Percentiles rank a stretch among this genome's conserved stretches.
Evolutionary conservation across 768 basidiomycete genomes (phyloP).

Genomic region (Trametes cingulata): DNA sequence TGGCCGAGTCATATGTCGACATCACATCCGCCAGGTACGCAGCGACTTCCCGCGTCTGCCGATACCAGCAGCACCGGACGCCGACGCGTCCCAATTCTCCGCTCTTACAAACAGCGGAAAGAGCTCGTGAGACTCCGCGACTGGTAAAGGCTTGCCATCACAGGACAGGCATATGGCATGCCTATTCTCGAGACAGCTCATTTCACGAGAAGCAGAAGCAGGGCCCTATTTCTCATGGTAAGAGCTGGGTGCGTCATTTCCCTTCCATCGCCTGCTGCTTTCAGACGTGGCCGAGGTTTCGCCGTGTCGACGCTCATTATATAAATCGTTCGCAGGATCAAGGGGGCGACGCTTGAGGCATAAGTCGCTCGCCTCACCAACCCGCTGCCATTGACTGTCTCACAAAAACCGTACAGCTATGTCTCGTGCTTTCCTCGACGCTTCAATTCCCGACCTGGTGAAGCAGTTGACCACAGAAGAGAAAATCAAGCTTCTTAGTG

Average conservation of each 20-base stretch:
- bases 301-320: slow-evolving; percentile 1
- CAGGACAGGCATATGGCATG: neutral
- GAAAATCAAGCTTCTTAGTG: slow-evolving; percentile 63
- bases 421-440: slow-evolving; percentile 51
- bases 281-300: slow-evolving; percentile 14
- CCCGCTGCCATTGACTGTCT: neutral
- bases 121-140: neutral
- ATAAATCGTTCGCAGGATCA: neutral
- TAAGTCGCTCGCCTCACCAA: neutral
- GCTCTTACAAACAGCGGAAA: neutral
- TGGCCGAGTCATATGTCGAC: neutral
- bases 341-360: neutral
- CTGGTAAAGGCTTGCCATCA: neutral
- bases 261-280: neutral
- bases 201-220: neutral
- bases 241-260: slow-evolving; percentile 3
- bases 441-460: slow-evolving; percentile 52
- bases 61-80: neutral
- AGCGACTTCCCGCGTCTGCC: neutral
- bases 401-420: slow-evolving; percentile 7
- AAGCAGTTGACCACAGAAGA: slow-evolving; percentile 57
- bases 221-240: neutral
- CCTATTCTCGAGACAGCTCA: neutral
- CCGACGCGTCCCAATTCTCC: slow-evolving; percentile 8
- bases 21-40: neutral